These are phyloP conservation scores for Trichoderma cornu-damae DNA, from an alignment of 2,329 filamentous ascomycete genomes.

Conservation along the genomic window DNA sequence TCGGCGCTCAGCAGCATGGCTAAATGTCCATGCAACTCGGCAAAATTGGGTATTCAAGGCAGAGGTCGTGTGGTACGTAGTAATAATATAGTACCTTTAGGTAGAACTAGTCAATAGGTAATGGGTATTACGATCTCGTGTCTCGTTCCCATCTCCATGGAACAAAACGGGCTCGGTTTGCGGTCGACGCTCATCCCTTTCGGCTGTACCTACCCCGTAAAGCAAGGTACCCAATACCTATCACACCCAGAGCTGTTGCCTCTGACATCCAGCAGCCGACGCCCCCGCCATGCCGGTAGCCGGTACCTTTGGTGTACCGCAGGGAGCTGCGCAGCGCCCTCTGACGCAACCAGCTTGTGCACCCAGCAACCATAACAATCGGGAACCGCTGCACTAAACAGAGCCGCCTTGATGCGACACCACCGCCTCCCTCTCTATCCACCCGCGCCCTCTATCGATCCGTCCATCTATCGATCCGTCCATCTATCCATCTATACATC, in stretches of 20 bases:
- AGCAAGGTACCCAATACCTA: neutral
- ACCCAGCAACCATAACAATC: slow-evolving; percentile 31
- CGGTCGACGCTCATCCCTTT: neutral
- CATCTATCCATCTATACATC: too few species aligned
- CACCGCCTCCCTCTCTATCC: slow-evolving; percentile 10
- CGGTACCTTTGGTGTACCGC: neutral
- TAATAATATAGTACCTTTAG: too few species aligned
- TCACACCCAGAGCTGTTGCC: neutral
- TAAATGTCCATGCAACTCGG: too few species aligned
- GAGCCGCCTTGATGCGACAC: slow-evolving; percentile 9
- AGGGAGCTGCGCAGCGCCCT: slow-evolving; percentile 18
- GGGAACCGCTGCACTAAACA: slow-evolving; percentile 32
- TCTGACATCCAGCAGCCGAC: neutral
- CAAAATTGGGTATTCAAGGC: too few species aligned
- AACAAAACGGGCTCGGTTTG: neutral
- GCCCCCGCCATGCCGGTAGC: slow-evolving; percentile 1
- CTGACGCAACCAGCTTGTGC: slow-evolving; percentile 1
- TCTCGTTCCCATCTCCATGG: neutral
- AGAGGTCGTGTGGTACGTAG: too few species aligned
- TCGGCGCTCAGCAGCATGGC: too few species aligned
- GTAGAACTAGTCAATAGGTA: too few species aligned
- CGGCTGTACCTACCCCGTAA: too few species aligned
- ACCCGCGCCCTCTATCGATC: neutral
- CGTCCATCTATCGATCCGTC: too few species aligned
- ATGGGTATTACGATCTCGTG: too few species aligned